Evolutionary conservation across 2,329 filamentous ascomycete species (phyloP).

Genomic region (Diaporthe vexans): DNA sequence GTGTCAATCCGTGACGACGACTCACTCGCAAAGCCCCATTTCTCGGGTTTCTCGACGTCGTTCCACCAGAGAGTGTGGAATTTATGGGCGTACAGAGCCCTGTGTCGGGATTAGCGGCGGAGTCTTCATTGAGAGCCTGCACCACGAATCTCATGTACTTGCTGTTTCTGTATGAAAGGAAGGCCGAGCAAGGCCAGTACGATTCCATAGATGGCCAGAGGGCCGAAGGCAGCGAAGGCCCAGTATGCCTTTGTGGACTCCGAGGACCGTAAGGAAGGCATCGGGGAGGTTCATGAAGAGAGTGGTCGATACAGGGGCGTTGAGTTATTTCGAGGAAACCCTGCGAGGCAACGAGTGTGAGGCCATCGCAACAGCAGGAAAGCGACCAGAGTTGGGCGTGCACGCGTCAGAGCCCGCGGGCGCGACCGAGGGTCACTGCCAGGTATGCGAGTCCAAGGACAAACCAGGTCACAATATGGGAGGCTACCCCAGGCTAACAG

Average conservation of each 20-base stretch:
- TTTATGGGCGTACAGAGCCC: conserved; percentile 87
- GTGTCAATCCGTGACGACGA: conserved; percentile 29
- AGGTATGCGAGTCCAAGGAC: too few relatives aligned
- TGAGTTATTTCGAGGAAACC: neutral
- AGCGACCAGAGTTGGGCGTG: neutral
- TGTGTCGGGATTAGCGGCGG: conserved; percentile 54
- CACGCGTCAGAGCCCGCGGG: neutral
- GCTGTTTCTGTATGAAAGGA: conserved; percentile 86
- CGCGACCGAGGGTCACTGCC: neutral
- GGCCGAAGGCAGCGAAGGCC: conserved; percentile 63
- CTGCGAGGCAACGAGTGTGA: neutral
- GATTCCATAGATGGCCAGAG: conserved; percentile 75
- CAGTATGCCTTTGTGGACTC: conserved; percentile 61
- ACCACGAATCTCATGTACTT: conserved; percentile 51
- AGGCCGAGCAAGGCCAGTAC: conserved; percentile 77
- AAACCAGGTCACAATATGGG: too few relatives aligned
- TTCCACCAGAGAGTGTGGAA: conserved; percentile 80
- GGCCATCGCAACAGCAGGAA: conserved; percentile 7
- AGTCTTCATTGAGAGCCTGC: neutral
- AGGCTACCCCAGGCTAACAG: neutral
- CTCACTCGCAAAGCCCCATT: conserved; percentile 88
- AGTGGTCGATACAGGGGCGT: neutral
- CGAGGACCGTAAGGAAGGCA: conserved; percentile 29
- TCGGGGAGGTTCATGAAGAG: neutral
- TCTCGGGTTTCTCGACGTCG: conserved; percentile 81